These are phyloP conservation scores for Phytopythium boreale DNA, from an alignment of 352 stramenopile species.

Conservation along the genomic window DNA sequence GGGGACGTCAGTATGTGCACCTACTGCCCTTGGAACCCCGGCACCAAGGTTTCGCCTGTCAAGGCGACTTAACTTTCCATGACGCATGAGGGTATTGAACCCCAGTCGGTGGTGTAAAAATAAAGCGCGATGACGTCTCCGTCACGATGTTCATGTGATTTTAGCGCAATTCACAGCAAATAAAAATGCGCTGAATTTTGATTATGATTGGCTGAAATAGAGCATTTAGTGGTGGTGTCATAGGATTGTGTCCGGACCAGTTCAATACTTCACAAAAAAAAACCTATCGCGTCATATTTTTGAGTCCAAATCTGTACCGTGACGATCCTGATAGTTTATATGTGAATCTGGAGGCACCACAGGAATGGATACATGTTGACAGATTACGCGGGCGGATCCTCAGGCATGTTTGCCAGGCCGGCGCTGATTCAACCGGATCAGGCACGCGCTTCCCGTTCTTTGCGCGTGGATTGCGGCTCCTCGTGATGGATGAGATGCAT, in stretches of 20 bases:
- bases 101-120: neutral
- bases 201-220: constrained; percentile 3
- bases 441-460: neutral
- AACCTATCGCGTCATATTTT: constrained; percentile 7
- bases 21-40: constrained; percentile 9
- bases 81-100: neutral
- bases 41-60: constrained; percentile 29
- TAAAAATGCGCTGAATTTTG: neutral
- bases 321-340: too few relatives aligned
- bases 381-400: too few relatives aligned
- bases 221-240: neutral
- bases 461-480: neutral
- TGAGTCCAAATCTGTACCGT: constrained; percentile 4
- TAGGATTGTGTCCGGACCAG: neutral
- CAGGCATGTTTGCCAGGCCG: too few relatives aligned
- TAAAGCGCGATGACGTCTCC: neutral
- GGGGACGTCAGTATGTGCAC: constrained; percentile 9
- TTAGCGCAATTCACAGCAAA: neutral
- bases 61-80: constrained; percentile 7
- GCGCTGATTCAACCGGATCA: too few relatives aligned
- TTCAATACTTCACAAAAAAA: neutral
- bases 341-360: too few relatives aligned
- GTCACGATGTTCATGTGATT: neutral
- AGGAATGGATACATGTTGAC: too few relatives aligned
- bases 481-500: neutral